Evolutionary conservation across 306 rosid genomes (phyloP), one percentile per base, ranked within the genome.

Genomic region (Betula pendula): DNA sequence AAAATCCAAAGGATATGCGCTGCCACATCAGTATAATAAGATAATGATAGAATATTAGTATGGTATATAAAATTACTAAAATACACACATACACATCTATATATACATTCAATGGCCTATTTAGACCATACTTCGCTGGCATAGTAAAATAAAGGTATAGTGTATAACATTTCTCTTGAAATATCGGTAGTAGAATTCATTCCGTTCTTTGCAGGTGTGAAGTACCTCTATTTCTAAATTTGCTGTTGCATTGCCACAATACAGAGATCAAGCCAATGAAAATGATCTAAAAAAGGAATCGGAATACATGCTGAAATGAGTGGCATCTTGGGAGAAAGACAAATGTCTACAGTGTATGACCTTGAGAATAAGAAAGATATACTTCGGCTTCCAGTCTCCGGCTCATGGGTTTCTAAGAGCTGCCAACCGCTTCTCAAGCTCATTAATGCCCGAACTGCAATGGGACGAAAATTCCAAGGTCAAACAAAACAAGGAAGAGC

Each of bases 341-440:
- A 79, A 35, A 62, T 68, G 79, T 74, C 33, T 55, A 43, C 74
- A 25, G 44, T 71, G 47, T 52, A 50, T 52, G 47, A 72, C 48
- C 29, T 63, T 45, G 81, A 6, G 51, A 50, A 63, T 16, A 24
- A 27, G 4, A 12, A 5, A 33, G 24, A 2, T 43, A 1, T 45
- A 10, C 13, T 9, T 49, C 1, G 24, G 10, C 19, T 52, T 77
- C 53, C 24, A 58, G 22, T 55, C 65, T 51, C 70, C 70, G 25
- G 51, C 65, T 90, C 84, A 92, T 19, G 92, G 94, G 82, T 88
- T 88, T 77, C 97, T 87, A 35, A 93, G 97, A 78, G 94, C 93
- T 13, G 92, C 97, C 90, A 96, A 76, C 75, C 99, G 91, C 82
- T 91, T 91, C 93, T 93, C 99, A 56, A 96, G 92, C 51, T 96